Percentiles rank a stretch among this genome's conserved stretches.
phyloP scores from a whole-genome alignment of 1,139 yeast genomes.

The Candida pseudoviswanathii region DNA sequence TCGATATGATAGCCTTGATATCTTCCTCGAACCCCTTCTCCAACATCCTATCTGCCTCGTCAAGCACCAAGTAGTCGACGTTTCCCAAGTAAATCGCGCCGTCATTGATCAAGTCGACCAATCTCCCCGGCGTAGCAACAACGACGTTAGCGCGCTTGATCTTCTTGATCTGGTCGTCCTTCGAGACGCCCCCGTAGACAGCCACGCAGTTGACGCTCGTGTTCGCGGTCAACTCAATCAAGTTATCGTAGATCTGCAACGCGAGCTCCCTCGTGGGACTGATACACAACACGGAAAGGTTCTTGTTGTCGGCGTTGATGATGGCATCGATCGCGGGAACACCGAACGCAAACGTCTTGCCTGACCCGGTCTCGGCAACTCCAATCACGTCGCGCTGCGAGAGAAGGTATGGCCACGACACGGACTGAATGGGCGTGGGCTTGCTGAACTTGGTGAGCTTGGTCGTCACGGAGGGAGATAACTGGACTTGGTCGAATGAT shows the following conservation, averaged over 20 bases:
- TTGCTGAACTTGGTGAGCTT: conserved; percentile 71
- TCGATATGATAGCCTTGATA: conserved; percentile 75
- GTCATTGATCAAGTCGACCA: conserved; percentile 87
- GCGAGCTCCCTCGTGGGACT: conserved; percentile 99
- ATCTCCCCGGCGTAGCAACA: conserved; percentile 96
- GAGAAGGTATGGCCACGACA: conserved; percentile 91
- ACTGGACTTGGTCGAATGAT: conserved; percentile 61
- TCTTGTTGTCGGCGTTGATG: conserved; percentile 35
- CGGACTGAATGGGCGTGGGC: conserved; percentile 98
- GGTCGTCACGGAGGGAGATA: conserved; percentile 56
- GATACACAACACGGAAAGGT: conserved; percentile 74
- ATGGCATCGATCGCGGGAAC: conserved; percentile 91
- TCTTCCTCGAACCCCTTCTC: conserved; percentile 97
- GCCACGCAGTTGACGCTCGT: conserved; percentile 75
- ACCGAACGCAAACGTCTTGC: conserved; percentile 96
- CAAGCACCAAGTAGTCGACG: conserved; percentile 81
- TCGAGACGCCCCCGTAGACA: conserved; percentile 96
- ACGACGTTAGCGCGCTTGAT: conserved; percentile 64
- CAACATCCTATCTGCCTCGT: conserved; percentile 98
- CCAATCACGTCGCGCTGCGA: conserved; percentile 88
- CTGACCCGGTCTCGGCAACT: conserved; percentile 98
- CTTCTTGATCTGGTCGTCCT: conserved; percentile 81
- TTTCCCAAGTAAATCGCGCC: conserved; percentile 72
- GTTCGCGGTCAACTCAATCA: conserved; percentile 63
- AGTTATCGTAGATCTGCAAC: conserved; percentile 86